Base-by-base conservation (phyloP, 306 rosid species). In the Dalbergia cultrata region DNA sequence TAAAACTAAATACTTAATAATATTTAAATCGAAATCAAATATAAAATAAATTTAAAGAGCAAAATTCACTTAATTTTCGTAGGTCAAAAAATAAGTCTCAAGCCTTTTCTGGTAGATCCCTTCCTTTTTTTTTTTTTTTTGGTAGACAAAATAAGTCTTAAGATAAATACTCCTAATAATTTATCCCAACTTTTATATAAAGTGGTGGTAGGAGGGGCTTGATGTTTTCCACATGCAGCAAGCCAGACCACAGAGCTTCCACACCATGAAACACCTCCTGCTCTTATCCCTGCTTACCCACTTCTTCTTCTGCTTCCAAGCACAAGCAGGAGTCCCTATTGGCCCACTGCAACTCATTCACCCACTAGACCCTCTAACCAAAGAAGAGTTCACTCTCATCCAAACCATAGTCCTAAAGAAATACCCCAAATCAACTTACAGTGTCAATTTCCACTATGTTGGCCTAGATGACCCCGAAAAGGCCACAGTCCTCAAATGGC, bases 391-490 rank as follows among this genome's bases (percentile, higher is more conserved):
- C 18, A 52, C 81, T 4, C 62, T 53, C 3, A 14, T 84, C 65
- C 81, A 50, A 62, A 75, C 78, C 41, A 56, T 34, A 57, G 79
- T 84, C 44, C 66, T 74, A 34, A 75, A 54, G 0, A 80, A 70
- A n/a, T 56, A 84, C 4, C 84, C 84, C 0, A 44, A 18, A 0
- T 10, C 69, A 0, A 5, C 31, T 5, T 14, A 60, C 57, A 13
- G 6, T 0, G 72, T 33, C 19, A 7, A 8, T 44, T 84, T 80
- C 79, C 87, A 84, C 82, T 84, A 84, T 9, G 78, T 84, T 0
- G 87, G 87, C 59, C 79, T 84, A 0, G 82, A 84, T 1, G 87
- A 84, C 22, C 87, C 84, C 0, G 70, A 84, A 11, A 84, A 84
- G 16, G 6, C 56, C 52, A 44, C 41, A 0, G 33, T 80, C 64